Percentiles rank a stretch among this genome's conserved stretches.
Conservation (phyloP, 2,329 filamentous ascomycete species). For the Alternaria sp. region DNA sequence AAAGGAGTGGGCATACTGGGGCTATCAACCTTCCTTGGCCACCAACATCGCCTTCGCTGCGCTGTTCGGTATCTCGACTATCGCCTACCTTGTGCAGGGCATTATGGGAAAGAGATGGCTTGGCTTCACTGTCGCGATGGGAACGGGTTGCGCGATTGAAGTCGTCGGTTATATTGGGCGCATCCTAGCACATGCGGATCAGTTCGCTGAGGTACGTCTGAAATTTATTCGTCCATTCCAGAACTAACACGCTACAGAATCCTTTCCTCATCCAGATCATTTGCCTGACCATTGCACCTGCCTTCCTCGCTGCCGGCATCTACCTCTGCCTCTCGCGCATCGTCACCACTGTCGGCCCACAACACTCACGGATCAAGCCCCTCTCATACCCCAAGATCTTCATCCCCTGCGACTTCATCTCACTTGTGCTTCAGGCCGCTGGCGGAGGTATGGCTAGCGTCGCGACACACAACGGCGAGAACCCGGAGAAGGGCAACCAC, state of each 20-base stretch:
- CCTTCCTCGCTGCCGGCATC: constrained; percentile 67
- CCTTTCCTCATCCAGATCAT: constrained; percentile 72
- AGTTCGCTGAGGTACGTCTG: constrained; percentile 55
- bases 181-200: constrained; percentile 63
- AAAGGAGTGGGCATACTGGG: constrained; percentile 50
- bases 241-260: constrained; percentile 37
- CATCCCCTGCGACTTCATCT: constrained; percentile 56
- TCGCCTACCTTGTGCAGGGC: constrained; percentile 48
- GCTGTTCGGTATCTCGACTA: constrained; percentile 52
- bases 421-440: constrained; percentile 53
- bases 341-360: constrained; percentile 48
- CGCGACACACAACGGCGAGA: constrained; percentile 35
- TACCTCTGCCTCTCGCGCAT: constrained; percentile 65
- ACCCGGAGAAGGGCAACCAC: constrained; percentile 49
- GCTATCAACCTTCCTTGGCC: constrained; percentile 51
- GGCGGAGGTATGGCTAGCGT: constrained; percentile 52
- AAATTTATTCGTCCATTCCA: not conserved
- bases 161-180: constrained; percentile 69
- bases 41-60: constrained; percentile 52
- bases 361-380: constrained; percentile 53
- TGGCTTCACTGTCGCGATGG: constrained; percentile 57
- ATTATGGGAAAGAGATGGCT: constrained; percentile 47
- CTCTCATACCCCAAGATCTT: constrained; percentile 58
- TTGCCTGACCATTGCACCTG: constrained; percentile 62
- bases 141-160: constrained; percentile 63